Conservation (phyloP, 495 filamentous ascomycete species). For the Neurospora cerealis region DNA sequence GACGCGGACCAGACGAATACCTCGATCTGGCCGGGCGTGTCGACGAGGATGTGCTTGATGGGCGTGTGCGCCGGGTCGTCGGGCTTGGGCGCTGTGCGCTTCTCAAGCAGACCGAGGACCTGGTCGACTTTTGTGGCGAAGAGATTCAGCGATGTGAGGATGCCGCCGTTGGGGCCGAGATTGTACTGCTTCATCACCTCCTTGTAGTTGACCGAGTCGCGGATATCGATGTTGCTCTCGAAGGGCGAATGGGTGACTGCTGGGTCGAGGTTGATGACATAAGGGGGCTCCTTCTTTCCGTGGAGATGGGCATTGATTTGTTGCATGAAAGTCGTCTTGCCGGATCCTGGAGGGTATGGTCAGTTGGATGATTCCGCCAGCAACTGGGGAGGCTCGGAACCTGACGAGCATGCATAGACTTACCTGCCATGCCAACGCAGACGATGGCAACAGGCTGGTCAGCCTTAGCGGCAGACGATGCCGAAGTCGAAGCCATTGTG, state of each 20-base stretch:
- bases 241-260: constrained; percentile 95
- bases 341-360: constrained; percentile 51
- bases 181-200: constrained; percentile 99
- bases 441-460: constrained; percentile 57
- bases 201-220: constrained; percentile 97
- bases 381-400: background rate
- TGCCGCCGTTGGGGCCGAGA: constrained; percentile 95
- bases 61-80: constrained; percentile 49
- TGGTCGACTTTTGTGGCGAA: constrained; percentile 98
- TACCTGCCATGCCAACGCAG: constrained; percentile 93
- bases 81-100: constrained; percentile 61
- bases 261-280: constrained; percentile 95
- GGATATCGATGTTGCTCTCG: constrained; percentile 96
- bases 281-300: constrained; percentile 60
- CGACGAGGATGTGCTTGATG: constrained; percentile 79
- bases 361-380: background rate
- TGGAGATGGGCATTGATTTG: constrained; percentile 89
- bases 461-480: constrained; percentile 8
- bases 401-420: constrained; percentile 2
- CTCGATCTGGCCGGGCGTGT: constrained; percentile 96
- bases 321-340: constrained; percentile 99
- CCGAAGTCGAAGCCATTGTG: constrained; percentile 15
- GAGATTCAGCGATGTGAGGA: constrained; percentile 88
- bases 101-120: constrained; percentile 79
- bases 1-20: constrained; percentile 97